phyloP scores from a whole-genome alignment of 805 yeast species.

The Kluyveromyces lactis region DNA sequence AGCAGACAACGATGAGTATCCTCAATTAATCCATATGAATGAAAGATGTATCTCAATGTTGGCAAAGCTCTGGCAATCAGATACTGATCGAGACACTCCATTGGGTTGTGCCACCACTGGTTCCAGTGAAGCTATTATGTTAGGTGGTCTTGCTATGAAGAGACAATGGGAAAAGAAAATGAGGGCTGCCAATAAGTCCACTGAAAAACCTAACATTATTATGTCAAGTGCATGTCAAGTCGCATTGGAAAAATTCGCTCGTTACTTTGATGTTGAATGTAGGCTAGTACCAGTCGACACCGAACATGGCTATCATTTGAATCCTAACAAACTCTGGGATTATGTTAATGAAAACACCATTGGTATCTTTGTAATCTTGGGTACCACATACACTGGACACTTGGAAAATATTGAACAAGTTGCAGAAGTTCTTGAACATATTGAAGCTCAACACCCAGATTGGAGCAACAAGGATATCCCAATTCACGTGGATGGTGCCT shows the following conservation, averaged over 20 bases:
- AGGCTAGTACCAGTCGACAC: slow-evolving; percentile 61
- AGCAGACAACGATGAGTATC: slow-evolving; percentile 92
- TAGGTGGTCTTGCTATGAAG: slow-evolving; percentile 90
- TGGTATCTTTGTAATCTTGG: slow-evolving; percentile 81
- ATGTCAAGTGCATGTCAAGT: slow-evolving; percentile 95
- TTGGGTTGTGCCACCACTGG: slow-evolving; percentile 92
- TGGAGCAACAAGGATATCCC: slow-evolving; percentile 47
- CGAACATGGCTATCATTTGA: slow-evolving; percentile 56
- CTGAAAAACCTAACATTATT: slow-evolving; percentile 67
- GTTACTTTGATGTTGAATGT: slow-evolving; percentile 87
- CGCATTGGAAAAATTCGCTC: slow-evolving; percentile 87
- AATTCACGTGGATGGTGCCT: slow-evolving; percentile 91
- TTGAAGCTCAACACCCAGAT: slow-evolving; percentile 34
- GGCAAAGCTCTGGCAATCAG: slow-evolving; percentile 76
- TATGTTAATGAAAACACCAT: slow-evolving; percentile 84
- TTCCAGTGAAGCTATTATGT: slow-evolving; percentile 87
- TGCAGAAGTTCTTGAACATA: slow-evolving; percentile 55
- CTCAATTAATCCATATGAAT: slow-evolving; percentile 71
- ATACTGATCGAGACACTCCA: slow-evolving; percentile 33
- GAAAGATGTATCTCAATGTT: slow-evolving; percentile 75
- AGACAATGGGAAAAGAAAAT: slow-evolving; percentile 74
- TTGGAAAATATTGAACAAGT: slow-evolving; percentile 69
- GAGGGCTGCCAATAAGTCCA: slow-evolving; percentile 49
- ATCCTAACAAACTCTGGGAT: slow-evolving; percentile 48
- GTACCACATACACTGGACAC: slow-evolving; percentile 90